Base-by-base conservation (phyloP, 352 stramenopile species). In the Globisporangium uncinulatum region DNA sequence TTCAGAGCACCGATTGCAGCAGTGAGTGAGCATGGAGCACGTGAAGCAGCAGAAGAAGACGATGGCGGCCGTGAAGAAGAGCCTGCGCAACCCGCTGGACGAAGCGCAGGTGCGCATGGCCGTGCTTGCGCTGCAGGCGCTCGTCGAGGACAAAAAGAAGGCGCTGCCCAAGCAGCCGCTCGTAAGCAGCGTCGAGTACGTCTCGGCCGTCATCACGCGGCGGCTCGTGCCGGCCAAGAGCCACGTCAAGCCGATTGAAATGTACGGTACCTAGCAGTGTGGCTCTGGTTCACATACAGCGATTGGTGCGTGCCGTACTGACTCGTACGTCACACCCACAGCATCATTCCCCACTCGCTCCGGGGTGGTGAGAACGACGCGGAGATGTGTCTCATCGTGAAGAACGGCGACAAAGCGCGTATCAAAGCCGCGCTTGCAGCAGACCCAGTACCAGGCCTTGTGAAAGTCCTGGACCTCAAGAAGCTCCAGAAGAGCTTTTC, bases 401-500 rank as follows among this genome's bases (percentile, higher is more conserved):
- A 93, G 63, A 80, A 90, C 62, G 66, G 78, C 13, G 85, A 95
- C 74, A 93, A 93, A 74, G 73, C 86, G 54, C 76, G 81, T 52
- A 89, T 93, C 65, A 93, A 91, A 61, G 73, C 82, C 45, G 72
- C 73, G 39, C 59, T 95, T 41, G 70, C 59, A 6, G 63, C 74
- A 24, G 70, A 87, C 57, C 80, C 80, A 0, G 80, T 91, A 11
- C 46, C 63, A 0, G 76, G 78, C 2, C 60, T 93, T 11, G 70
- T 73, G 39, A 90, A 93, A 65, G 65, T 93, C 57, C 85, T 93
- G 77, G 70, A 73, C 0, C 57, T 93, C 48, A 89, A 94, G 72
- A 92, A 92, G 65, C 67, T 95, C 41, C 75, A 76, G 57, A 92
- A 93, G 68, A 75, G 86, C 61, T 91, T 91, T 47, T 72, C 67